phyloP scores from a whole-genome alignment of 805 yeast species.

The Lipomyces lipofer region DNA sequence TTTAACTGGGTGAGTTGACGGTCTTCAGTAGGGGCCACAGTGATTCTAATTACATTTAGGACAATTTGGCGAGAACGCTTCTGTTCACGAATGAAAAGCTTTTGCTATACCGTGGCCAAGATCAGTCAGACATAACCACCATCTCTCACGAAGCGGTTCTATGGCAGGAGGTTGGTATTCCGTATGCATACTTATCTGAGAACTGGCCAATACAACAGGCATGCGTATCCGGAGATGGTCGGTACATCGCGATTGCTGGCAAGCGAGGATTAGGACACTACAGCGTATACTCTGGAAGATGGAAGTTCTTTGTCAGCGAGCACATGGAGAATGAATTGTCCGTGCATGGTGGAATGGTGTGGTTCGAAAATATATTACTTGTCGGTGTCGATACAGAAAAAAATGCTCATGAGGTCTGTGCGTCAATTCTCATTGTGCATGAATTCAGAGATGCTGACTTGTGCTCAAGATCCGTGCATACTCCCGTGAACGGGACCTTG shows the following conservation, averaged over 20 bases:
- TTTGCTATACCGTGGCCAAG: conserved; percentile 50
- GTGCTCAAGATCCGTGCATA: conserved; percentile 39
- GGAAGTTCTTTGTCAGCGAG: conserved; percentile 49
- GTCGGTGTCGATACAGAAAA: conserved; percentile 38
- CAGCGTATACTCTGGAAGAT: conserved; percentile 44
- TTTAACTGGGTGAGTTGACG: conserved; percentile 13
- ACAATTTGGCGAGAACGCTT: conserved; percentile 47
- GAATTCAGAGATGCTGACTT: no score
- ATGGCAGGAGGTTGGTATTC: conserved; percentile 52
- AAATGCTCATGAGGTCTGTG: conserved; percentile 24
- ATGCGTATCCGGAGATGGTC: conserved; percentile 51
- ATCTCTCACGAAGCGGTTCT: conserved; percentile 46
- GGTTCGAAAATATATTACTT: conserved; percentile 43
- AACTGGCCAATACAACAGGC: conserved; percentile 48
- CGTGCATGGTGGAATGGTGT: conserved; percentile 43
- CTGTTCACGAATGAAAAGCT: conserved; percentile 45
- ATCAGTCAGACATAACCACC: conserved; percentile 45
- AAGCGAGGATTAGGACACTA: conserved; percentile 49
- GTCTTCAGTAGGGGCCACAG: not conserved
- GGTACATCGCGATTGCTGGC: conserved; percentile 53
- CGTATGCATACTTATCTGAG: conserved; percentile 47
- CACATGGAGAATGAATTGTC: conserved; percentile 40
- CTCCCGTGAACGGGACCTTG: conserved; percentile 41
- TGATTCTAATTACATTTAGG: conserved; percentile 29
- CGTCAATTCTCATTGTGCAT: no score